Evolutionary conservation across 768 basidiomycete genomes (phyloP).

Genomic region (Pulveroboletus sp.): DNA sequence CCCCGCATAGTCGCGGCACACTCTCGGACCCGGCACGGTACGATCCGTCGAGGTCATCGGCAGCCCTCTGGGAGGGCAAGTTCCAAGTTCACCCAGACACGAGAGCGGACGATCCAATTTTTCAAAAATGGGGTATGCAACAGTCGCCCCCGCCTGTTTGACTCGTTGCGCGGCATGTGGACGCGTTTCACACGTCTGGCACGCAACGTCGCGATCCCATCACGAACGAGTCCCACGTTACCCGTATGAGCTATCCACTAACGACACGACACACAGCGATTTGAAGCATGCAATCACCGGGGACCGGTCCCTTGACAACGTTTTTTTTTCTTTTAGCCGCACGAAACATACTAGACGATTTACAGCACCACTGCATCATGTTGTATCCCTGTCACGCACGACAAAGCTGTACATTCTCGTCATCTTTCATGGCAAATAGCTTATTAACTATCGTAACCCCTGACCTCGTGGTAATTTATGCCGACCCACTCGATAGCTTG

Average conservation of each 20-base stretch:
- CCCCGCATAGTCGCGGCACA: slow-evolving; percentile 49
- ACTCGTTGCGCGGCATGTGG: slow-evolving; percentile 2
- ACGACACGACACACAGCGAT: slow-evolving; percentile 7
- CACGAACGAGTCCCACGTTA: slow-evolving; percentile 6
- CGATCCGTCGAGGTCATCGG: slow-evolving; percentile 77
- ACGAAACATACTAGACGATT: neutral
- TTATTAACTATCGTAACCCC: slow-evolving; percentile 20
- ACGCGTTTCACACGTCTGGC: neutral
- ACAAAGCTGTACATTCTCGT: neutral
- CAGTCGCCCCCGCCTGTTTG: slow-evolving; percentile 16
- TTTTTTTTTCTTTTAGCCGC: neutral
- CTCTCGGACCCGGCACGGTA: slow-evolving; percentile 70
- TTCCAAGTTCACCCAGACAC: slow-evolving; percentile 89
- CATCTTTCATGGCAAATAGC: slow-evolving; percentile 15
- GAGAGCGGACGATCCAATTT: slow-evolving; percentile 53
- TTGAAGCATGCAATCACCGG: neutral
- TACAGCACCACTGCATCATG: neutral
- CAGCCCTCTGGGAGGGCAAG: slow-evolving; percentile 80
- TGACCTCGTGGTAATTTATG: slow-evolving; percentile 15
- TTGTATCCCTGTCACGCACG: neutral
- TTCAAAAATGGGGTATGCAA: slow-evolving; percentile 29
- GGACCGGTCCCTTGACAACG: slow-evolving; percentile 9
- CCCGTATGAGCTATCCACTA: slow-evolving; percentile 11
- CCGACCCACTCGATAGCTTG: neutral
- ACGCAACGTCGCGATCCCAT: slow-evolving; percentile 1